phyloP scores from a whole-genome alignment of 2,329 filamentous ascomycete species.

The Neospermospora avenae region DNA sequence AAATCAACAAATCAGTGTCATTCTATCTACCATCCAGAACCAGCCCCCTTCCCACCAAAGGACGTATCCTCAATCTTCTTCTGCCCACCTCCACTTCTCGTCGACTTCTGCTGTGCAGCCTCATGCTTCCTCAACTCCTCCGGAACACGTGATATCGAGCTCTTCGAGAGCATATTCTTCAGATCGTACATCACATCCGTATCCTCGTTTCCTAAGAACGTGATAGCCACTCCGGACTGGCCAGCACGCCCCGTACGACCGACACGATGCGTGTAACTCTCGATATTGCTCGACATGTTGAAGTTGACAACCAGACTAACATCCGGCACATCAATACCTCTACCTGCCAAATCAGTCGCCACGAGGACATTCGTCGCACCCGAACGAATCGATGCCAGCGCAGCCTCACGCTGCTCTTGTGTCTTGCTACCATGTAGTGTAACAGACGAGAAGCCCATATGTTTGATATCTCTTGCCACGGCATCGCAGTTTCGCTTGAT shows the following conservation, averaged over 20 bases:
- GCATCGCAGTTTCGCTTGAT: constrained; percentile 99
- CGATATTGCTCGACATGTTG: constrained; percentile 94
- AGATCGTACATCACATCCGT: constrained; percentile 88
- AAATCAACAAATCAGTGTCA: not conserved
- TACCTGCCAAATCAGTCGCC: constrained; percentile 89
- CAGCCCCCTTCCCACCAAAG: constrained; percentile 39
- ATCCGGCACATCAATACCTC: constrained; percentile 96
- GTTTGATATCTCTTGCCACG: constrained; percentile 88
- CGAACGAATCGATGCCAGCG: constrained; percentile 77
- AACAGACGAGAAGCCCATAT: constrained; percentile 85
- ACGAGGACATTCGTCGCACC: constrained; percentile 85
- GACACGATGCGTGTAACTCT: constrained; percentile 94
- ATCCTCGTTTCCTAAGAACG: constrained; percentile 91
- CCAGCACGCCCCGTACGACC: constrained; percentile 96
- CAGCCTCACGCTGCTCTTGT: constrained; percentile 95
- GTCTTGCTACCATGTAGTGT: constrained; percentile 95
- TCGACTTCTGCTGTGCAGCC: constrained; percentile 80
- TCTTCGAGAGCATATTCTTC: constrained; percentile 94
- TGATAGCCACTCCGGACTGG: constrained; percentile 94
- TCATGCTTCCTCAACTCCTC: constrained; percentile 90
- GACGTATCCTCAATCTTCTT: constrained; percentile 45
- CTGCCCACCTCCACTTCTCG: constrained; percentile 40
- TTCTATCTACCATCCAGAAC: constrained; percentile 16
- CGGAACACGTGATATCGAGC: constrained; percentile 79
- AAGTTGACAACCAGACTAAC: constrained; percentile 96